A percentile compares a stretch with the other conserved stretches of the same genome.
Conservation (phyloP, 768 basidiomycete genomes). For the Hortiboletus campestris region DNA sequence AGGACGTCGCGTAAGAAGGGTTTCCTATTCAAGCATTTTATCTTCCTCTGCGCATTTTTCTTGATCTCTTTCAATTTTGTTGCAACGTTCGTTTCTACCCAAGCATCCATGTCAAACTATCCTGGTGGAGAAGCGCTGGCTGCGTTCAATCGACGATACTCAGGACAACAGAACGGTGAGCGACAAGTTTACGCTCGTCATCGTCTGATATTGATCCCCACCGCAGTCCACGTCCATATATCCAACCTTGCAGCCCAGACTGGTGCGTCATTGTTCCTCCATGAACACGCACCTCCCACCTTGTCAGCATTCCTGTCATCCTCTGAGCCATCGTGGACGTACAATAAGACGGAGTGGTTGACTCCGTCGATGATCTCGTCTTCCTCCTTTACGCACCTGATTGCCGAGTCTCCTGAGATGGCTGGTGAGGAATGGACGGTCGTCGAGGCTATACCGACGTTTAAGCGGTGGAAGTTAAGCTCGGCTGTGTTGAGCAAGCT, state of each 20-base stretch:
- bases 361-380: constrained; percentile 41
- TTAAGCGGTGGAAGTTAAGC: constrained; percentile 39
- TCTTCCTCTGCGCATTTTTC: constrained; percentile 44
- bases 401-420: constrained; percentile 45
- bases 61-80: constrained; percentile 53
- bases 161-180: constrained; percentile 33
- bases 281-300: constrained; percentile 58
- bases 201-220: background rate
- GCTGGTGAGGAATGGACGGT: constrained; percentile 39
- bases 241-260: constrained; percentile 86
- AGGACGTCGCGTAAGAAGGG: constrained; percentile 53
- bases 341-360: constrained; percentile 80
- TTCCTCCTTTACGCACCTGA: constrained; percentile 57
- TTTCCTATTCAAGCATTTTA: constrained; percentile 43
- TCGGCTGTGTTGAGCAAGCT: constrained; percentile 13
- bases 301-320: constrained; percentile 9
- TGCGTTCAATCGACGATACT: constrained; percentile 54
- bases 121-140: constrained; percentile 80
- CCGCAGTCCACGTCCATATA: constrained; percentile 68
- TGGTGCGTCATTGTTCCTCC: constrained; percentile 86
- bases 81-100: constrained; percentile 51
- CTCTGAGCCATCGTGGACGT: constrained; percentile 48
- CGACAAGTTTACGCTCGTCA: background rate
- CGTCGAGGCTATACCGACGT: constrained; percentile 44
- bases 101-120: constrained; percentile 74